Evolutionary conservation across 768 basidiomycete genomes (phyloP), one percentile per base, ranked within the genome.

Genomic region (Lactifluus pinguis): DNA sequence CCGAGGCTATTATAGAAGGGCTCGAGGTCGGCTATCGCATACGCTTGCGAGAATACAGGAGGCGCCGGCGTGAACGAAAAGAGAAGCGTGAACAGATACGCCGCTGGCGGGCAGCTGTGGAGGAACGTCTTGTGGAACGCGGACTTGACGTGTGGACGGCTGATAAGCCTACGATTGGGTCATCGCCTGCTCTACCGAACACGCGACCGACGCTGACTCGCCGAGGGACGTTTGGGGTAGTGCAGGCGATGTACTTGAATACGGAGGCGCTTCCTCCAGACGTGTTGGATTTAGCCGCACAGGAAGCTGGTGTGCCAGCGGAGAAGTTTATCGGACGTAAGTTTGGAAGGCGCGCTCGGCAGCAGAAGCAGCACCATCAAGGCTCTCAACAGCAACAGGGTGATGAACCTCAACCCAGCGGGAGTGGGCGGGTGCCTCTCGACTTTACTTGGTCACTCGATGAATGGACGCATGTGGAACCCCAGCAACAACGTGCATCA

Each of bases 1-100:
- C 69, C 11, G 89, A 88, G 67, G 85, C 83, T 0, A 77, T 92
- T 29, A 75, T 89, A 30, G 92, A 93, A 71, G 80, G 81, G 2
- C 77, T 86, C 50, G 83, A 89, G 66, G 76, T 84, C n/a, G 77
- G 79, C 0, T 86, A 86, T 67, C 79, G 80, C 34, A 77, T 73
- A 59, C 83, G 86, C 9, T 67, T 86, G 53, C 71, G 74, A 29
- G 72, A 70, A 1, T 72, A 82, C n/a, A 76, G 78, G 19, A 72
- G 71, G 45, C 77, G 74, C 36, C 76, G 85, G 29, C 76, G 76
- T 36, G 74, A 75, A 19, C 72, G 70, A 15, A 72, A 70, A 36
- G 72, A 72, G 52, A 77, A 78, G 53, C 75, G 75, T 11, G 76
- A 78, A 7, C 79, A 82, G 50, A 75, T 76, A 48, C 65, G 64